Evolutionary conservation across 306 rosid genomes (phyloP).

Genomic region (Quercus wislizeni): DNA sequence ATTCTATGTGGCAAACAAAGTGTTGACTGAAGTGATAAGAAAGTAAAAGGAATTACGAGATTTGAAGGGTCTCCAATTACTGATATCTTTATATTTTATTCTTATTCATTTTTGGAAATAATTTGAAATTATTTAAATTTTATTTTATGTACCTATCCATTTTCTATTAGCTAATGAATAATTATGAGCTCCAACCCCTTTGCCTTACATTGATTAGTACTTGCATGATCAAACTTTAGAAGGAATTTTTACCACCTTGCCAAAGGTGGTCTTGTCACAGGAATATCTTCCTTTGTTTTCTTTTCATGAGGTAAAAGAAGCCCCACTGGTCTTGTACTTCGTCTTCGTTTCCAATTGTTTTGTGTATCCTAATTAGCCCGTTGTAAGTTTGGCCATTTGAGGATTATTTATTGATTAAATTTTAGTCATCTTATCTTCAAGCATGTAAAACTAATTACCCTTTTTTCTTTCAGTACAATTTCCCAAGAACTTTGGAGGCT

Average conservation of each 20-base stretch:
- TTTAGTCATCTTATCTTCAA: conserved; percentile 11
- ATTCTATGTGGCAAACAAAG: neutral
- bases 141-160: no score
- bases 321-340: neutral
- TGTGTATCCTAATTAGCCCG: neutral
- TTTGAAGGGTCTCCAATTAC: neutral
- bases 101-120: no score
- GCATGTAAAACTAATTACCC: conserved; percentile 20
- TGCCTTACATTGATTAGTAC: no score
- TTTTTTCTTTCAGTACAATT: conserved; percentile 52
- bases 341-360: conserved; percentile 12
- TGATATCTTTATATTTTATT: no score
- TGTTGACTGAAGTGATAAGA: neutral
- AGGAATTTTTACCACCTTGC: no score
- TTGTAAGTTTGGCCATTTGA: conserved; percentile 9
- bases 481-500: conserved; percentile 95
- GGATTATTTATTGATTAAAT: conserved; percentile 15
- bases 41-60: neutral
- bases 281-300: no score
- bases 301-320: no score
- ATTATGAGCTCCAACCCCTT: no score
- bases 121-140: no score
- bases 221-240: no score
- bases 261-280: no score
- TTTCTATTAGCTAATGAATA: no score